A percentile compares a stretch with the other conserved stretches of the same genome.
Evolutionary conservation across 352 stramenopile species (phyloP).

Genomic region (Aphanomyces invadans): DNA sequence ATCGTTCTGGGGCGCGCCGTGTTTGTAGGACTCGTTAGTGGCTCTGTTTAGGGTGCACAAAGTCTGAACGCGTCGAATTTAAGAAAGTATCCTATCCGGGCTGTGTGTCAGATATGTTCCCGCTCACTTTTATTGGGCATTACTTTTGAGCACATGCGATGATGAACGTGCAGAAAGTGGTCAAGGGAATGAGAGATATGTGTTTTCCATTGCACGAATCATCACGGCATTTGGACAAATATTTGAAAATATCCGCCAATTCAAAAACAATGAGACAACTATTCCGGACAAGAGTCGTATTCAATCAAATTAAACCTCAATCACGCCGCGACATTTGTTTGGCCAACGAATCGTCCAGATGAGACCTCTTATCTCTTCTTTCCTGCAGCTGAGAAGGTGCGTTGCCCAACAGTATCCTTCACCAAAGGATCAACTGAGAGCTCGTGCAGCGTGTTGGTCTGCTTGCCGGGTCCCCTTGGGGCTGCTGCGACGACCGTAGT

Average conservation of each 20-base stretch:
- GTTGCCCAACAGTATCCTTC: no score
- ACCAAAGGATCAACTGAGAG: no score
- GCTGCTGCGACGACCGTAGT: no score
- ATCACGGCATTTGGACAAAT: not conserved
- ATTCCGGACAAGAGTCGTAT: not conserved
- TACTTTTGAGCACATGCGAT: not conserved
- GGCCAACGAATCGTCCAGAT: no score
- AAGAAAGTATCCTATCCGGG: not conserved
- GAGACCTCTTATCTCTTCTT: no score
- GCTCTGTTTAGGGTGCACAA: not conserved
- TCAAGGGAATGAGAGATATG: not conserved
- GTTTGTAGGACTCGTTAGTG: not conserved
- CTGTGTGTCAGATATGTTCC: not conserved
- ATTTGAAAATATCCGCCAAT: not conserved
- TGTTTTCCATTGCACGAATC: not conserved
- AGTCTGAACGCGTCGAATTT: not conserved
- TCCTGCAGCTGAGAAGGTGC: no score
- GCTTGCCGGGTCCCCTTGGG: no score
- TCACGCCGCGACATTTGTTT: no score
- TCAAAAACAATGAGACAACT: not conserved
- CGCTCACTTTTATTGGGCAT: not conserved
- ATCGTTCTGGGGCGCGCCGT: not conserved
- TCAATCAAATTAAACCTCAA: no score
- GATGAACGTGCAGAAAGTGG: not conserved
- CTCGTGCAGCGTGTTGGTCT: no score